Evolutionary conservation across 2,329 filamentous ascomycete species (phyloP), one percentile per base, ranked within the genome.

Genomic region (Thelonectria blattea): DNA sequence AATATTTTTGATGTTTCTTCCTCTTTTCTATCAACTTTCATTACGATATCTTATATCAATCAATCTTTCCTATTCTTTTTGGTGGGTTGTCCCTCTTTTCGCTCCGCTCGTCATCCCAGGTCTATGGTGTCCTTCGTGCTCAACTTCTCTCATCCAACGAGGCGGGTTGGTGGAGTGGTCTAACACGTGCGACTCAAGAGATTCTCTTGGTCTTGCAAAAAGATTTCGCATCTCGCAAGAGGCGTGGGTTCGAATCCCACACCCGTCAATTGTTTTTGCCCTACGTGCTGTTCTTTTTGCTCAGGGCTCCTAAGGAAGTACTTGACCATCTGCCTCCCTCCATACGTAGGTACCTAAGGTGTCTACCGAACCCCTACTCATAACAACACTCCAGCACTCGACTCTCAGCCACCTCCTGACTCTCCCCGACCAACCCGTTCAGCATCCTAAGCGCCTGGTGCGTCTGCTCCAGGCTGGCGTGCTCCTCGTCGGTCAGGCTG

Each of bases 121-220:
- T 30, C 27, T 30, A 30, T 30, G 27, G 8, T 30, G 5, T 15
- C 11, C 34, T 34, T 11, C 11, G 10, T 37, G 6, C 9, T 37
- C n/a, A 8, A 14, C 11, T 15, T 37, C 12, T 15, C 10, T 15
- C 34, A 37, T 37, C 22, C 3, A 46, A 15, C 20, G 27, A 50
- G 47, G 47, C 47, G 30, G 47, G 47, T 37, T 50, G 47, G 47
- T 50, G 47, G 47, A 50, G 47, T 50, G 47, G 47, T 50, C 47
- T 50, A 50, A 50, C 47, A 50, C 47, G 47, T 50, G 47, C 47
- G 47, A 50, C 47, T 50, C 47, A 50, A 50, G 47, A 50, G 15
- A 5, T 14, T 5, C 39, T 50, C 47, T 50, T 50, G 47, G 12
- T 50, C 47, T 18, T 22, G 24, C 14, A 39, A 50, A 22, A 50